These are phyloP conservation scores for Aspergillus nanangensis DNA, from an alignment of 495 filamentous ascomycete species.

Conservation along the genomic window DNA sequence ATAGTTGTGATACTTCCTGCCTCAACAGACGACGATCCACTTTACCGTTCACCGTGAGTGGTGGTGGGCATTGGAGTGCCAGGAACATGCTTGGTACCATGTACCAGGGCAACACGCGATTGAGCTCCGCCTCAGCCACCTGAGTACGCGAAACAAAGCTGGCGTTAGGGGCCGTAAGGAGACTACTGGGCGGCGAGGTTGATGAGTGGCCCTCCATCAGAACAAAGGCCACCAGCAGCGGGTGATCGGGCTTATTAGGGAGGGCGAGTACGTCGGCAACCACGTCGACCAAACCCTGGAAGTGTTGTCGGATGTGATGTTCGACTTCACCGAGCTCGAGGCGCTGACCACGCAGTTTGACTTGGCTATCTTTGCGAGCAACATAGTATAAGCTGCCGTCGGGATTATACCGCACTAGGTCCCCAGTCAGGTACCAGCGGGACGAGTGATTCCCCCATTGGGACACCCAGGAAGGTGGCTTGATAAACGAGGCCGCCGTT, in stretches of 20 bases:
- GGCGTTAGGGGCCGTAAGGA: neutral
- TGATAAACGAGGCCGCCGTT: neutral
- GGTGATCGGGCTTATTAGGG: neutral
- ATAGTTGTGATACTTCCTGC: too few relatives aligned
- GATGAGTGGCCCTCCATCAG: neutral
- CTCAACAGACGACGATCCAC: too few relatives aligned
- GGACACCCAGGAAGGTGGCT: neutral
- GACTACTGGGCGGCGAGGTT: neutral
- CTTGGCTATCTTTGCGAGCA: slow-evolving; percentile 3
- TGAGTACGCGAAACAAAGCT: too few relatives aligned
- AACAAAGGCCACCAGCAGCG: neutral
- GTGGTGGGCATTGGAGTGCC: too few relatives aligned
- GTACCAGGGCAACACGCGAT: too few relatives aligned
- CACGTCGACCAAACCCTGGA: neutral
- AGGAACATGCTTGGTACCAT: too few relatives aligned
- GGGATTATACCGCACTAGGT: slow-evolving; percentile 1
- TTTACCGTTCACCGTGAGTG: too few relatives aligned
- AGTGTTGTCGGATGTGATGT: neutral
- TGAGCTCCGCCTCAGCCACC: too few relatives aligned
- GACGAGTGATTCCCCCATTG: neutral
- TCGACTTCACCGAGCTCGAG: slow-evolving; percentile 5
- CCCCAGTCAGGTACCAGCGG: slow-evolving; percentile 4
- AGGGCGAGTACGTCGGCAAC: neutral
- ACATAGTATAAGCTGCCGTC: neutral
- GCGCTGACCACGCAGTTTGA: slow-evolving; percentile 6